phyloP scores from a whole-genome alignment of 306 rosid genomes.

The Quercus dentata region DNA sequence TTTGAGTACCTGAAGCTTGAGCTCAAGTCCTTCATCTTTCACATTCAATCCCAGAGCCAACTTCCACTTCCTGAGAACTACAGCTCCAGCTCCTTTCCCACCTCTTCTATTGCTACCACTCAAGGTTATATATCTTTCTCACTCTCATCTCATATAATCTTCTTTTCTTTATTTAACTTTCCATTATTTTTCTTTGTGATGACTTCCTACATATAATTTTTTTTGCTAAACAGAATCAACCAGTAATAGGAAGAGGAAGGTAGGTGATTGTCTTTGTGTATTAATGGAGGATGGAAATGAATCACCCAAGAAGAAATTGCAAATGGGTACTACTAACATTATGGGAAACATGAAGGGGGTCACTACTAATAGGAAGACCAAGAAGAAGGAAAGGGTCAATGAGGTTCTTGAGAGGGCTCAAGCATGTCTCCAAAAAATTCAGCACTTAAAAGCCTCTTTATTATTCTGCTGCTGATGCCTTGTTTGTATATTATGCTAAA shows the following conservation, averaged over 20 bases:
- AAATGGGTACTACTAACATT: not conserved
- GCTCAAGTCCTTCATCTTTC: conserved; percentile 43
- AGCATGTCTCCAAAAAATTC: conserved; percentile 42
- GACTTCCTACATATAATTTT: not conserved
- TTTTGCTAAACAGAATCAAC: conserved; percentile 41
- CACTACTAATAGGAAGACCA: conserved; percentile 15
- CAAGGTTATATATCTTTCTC: conserved; percentile 29
- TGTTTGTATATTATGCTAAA: not conserved
- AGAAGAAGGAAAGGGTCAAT: conserved; percentile 47
- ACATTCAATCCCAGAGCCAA: conserved; percentile 24
- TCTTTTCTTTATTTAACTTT: not conserved
- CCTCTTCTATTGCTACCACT: conserved; percentile 19
- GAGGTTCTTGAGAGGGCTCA: conserved; percentile 50
- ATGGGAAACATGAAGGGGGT: too few species aligned
- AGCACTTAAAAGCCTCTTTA: conserved; percentile 33
- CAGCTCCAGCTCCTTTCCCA: not conserved
- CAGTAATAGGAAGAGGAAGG: conserved; percentile 29
- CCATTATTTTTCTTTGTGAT: not conserved
- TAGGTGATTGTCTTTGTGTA: not conserved
- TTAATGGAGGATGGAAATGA: conserved; percentile 5
- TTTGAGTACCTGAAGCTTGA: conserved; percentile 42
- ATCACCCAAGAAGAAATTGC: conserved; percentile 18
- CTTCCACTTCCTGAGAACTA: conserved; percentile 17
- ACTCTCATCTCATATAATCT: too few species aligned
- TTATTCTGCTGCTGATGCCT: conserved; percentile 22